A percentile compares a stretch with the other conserved stretches of the same genome.
These are phyloP conservation scores for Mycena galericulata DNA, from an alignment of 768 basidiomycete genomes.

Conservation along the genomic window DNA sequence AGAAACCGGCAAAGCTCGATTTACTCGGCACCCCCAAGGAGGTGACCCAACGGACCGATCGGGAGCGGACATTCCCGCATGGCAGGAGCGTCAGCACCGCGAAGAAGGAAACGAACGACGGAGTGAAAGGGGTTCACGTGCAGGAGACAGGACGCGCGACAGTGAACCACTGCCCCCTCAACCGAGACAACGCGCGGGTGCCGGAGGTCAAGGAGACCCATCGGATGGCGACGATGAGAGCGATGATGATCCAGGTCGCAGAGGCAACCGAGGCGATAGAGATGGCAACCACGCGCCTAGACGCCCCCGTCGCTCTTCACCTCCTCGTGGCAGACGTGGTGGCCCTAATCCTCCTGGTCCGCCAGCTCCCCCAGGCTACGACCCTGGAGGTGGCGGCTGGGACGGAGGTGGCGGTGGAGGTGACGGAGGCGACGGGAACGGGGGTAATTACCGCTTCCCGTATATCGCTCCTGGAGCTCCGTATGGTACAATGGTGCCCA, in stretches of 20 bases:
- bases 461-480: neutral
- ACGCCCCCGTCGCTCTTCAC: no score
- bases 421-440: neutral
- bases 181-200: neutral
- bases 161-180: neutral
- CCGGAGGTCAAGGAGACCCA: neutral
- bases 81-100: no score
- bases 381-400: no score
- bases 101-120: no score
- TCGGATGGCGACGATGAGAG: neutral
- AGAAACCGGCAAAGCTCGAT: no score
- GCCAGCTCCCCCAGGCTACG: neutral
- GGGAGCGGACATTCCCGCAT: no score
- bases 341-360: neutral
- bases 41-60: no score
- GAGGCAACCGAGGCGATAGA: no score
- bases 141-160: no score
- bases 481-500: neutral
- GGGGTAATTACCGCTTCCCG: neutral
- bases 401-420: neutral
- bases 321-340: neutral
- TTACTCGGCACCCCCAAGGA: no score
- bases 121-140: no score
- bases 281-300: no score
- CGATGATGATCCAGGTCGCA: neutral